phyloP scores from a whole-genome alignment of 78 protist genomes.

The Acrasis kona region DNA sequence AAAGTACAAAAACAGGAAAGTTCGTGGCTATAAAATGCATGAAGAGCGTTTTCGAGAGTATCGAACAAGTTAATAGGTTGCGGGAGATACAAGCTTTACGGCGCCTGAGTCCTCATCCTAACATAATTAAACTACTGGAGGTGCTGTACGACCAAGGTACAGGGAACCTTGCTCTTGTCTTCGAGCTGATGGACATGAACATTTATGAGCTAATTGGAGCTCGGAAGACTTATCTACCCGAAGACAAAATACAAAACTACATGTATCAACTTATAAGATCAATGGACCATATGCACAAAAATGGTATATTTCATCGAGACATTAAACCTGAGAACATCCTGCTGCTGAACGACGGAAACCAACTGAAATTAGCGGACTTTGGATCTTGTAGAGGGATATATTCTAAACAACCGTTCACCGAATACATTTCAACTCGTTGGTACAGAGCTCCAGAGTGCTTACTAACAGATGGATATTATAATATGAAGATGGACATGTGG shows the following conservation, averaged over 20 bases:
- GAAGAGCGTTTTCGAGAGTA: slow-evolving; percentile 59
- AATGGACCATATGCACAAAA: slow-evolving; percentile 73
- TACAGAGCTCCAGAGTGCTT: slow-evolving; percentile 84
- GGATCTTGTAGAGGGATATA: slow-evolving; percentile 79
- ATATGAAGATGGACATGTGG: slow-evolving; percentile 86
- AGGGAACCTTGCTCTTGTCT: slow-evolving; percentile 73
- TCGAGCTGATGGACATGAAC: slow-evolving; percentile 83
- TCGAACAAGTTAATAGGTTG: slow-evolving; percentile 66
- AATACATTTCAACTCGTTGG: slow-evolving; percentile 88
- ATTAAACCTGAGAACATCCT: slow-evolving; percentile 89
- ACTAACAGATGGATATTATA: slow-evolving; percentile 82
- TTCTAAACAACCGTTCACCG: slow-evolving; percentile 80
- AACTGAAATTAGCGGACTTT: slow-evolving; percentile 77
- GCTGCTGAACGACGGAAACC: slow-evolving; percentile 39
- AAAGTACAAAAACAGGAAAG: slow-evolving; percentile 28
- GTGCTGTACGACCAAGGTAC: slow-evolving; percentile 55
- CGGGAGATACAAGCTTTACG: slow-evolving; percentile 83
- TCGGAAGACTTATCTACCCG: slow-evolving; percentile 47
- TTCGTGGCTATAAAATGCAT: slow-evolving; percentile 77
- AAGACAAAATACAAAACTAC: slow-evolving; percentile 19
- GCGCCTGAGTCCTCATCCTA: slow-evolving; percentile 61
- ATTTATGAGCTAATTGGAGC: slow-evolving; percentile 71
- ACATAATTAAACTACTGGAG: slow-evolving; percentile 65
- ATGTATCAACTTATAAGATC: slow-evolving; percentile 69
- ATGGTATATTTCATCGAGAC: slow-evolving; percentile 83